Conservation (phyloP, 2,329 filamentous ascomycete species). For the Phaeoacremonium minimum region DNA sequence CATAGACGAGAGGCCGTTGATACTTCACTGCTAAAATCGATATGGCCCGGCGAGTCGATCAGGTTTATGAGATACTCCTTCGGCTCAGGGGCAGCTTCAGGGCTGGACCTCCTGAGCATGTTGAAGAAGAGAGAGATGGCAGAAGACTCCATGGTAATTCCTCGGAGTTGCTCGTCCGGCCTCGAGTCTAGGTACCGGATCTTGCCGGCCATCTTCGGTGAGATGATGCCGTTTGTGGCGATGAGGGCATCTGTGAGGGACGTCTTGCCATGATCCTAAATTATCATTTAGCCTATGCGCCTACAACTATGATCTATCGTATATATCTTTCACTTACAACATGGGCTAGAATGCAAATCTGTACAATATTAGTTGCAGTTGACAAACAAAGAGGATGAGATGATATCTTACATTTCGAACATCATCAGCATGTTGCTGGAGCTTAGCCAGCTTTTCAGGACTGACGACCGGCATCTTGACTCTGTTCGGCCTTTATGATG, state of each 20-base stretch:
- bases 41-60: slow-evolving; percentile 96
- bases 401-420: slow-evolving; percentile 76
- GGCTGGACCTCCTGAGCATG: slow-evolving; percentile 70
- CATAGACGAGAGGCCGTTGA: slow-evolving; percentile 92
- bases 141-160: slow-evolving; percentile 99
- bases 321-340: slow-evolving; percentile 51
- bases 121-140: slow-evolving; percentile 96
- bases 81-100: slow-evolving; percentile 63
- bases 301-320: no score
- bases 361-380: slow-evolving; percentile 17
- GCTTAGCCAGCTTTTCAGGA: slow-evolving; percentile 81
- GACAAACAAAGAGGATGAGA: slow-evolving; percentile 12
- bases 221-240: slow-evolving; percentile 99
- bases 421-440: slow-evolving; percentile 83
- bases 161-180: slow-evolving; percentile 90
- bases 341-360: slow-evolving; percentile 92
- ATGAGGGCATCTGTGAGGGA: slow-evolving; percentile 94
- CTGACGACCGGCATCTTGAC: slow-evolving; percentile 83
- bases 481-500: no score
- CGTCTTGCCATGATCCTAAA: slow-evolving; percentile 87
- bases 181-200: slow-evolving; percentile 96
- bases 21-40: slow-evolving; percentile 97
- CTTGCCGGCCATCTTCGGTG: slow-evolving; percentile 93
- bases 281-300: slow-evolving; percentile 37
- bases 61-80: slow-evolving; percentile 95